Evolutionary conservation across 176 grass and related monocot species (phyloP), one percentile per base, ranked within the genome.

Genomic region (Oryza brachyantha): DNA sequence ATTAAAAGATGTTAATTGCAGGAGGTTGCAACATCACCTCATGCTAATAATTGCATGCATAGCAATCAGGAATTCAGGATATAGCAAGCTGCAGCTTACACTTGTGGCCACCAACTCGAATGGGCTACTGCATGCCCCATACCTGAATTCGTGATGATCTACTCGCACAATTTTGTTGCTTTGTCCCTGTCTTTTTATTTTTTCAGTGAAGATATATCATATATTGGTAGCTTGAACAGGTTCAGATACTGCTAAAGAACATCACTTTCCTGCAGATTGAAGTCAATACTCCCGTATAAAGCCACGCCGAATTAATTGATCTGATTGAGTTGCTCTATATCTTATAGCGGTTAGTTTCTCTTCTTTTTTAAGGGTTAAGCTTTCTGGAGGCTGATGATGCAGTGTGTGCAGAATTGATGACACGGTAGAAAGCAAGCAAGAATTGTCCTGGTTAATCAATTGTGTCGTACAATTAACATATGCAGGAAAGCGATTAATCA

Each of bases 251-350:
- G 62, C 32, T 48, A 25, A 43, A 57, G 10, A 46, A 19, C 42
- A 28, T 41, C 68, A 10, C 52, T 82, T 83, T 74, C 32, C 8
- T 35, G 48, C 27, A 3, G 50, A 4, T 21, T 72, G 26, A 72
- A 77, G 66, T 72, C 74, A 64, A 25, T 64, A 42, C 75, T n/a
- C 57, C 57, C 31, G 22, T 55, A 43, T 57, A 34, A 79, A 57
- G 32, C 19, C 8, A 29, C 3, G 29, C 27, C 21, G 38, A 61
- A 22, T 29, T 29, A 46, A 6, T 46, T 46, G 26, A 29, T 29
- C 28, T 29, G 40, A 46, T 46, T 48, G 41, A 3, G 4, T 19
- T 29, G 41, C 14, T 46, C 8, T 29, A 2, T 29, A 19, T 46
- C 13, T 29, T 5, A 19, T 52, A 19, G 48, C 48, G n/a, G 48